Evolutionary conservation across 2,329 filamentous ascomycete genomes (phyloP), one percentile per base, ranked within the genome.

Genomic region (Ophiostoma piceae): DNA sequence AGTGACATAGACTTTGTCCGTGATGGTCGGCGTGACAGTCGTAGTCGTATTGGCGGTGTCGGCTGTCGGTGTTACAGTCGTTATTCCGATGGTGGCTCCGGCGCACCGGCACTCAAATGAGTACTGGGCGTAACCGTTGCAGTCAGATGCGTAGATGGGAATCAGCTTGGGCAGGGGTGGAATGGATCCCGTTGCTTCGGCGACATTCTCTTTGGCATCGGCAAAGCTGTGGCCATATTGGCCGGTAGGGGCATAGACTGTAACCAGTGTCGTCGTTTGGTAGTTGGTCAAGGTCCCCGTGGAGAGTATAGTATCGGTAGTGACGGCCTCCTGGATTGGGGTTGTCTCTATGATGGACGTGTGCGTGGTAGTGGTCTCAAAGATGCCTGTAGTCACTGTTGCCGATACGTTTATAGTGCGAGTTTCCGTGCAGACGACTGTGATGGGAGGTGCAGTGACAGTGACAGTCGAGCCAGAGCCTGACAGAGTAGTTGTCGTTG

Each of bases 301-400:
- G 6, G 14, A 39, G 8, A 60, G 3, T 8, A 71, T 29, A 1
- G 67, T 54, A 3, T 26, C 29, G 14, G 69, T 64, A 5, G n/a
- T 54, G 12, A 64, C 51, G 3, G 2, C 47, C 16, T 71, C 47
- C n/a, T 22, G 35, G 19, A 64, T 67, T 6, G 51, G 67, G 19
- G 69, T 71, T 6, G 69, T 71, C 60, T 43, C 32, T 22, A 70
- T 70, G 22, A 67, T 66, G 11, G 43, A 47, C 16, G 69, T 70
- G 6, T 60, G 22, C 22, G 69, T 70, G 16, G 65, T 64, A 1
- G 62, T 68, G 11, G 62, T 60, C 9, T 37, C 35, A 6, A 26
- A 5, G 6, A 37, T 16, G 37, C 65, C 62, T 6, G 67, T 66
- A 22, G 37, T 29, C 26, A 16, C 62, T 6, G 47, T 60, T 19